Base-by-base conservation (phyloP, 2,329 filamentous ascomycete genomes). In the Microascus cirrosus region DNA sequence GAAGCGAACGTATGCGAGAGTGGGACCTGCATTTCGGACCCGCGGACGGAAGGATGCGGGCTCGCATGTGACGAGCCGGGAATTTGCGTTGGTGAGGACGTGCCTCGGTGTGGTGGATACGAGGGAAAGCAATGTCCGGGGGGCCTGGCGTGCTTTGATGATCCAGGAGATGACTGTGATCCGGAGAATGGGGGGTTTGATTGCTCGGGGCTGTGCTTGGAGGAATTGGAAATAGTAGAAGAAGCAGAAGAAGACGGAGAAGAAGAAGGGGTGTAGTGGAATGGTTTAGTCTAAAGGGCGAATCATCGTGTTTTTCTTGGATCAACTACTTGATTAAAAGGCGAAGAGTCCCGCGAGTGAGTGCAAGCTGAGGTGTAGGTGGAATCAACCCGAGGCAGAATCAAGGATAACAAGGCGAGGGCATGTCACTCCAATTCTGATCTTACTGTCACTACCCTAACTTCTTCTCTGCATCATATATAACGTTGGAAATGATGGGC, bases 41-140 rank as follows among this genome's bases (percentile, higher is more conserved):
- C 63, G 20, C 62, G 61, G 50, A 24, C 25, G 13, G 8, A 15
- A 6, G 59, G 61, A 3, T 63, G 63, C 59, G 63, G 62, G 18
- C 35, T 62, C 53, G 61, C 62, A 11, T 64, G 62, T 61, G 62
- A 63, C 48, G n/a, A 34, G 51, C 58, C 57, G 4, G 63, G 63
- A 5, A 65, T 65, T 54, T 65, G 60, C 53, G 60, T 65, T 18
- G 36, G 57, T 10, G 55, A 58, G 6, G 55, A 51, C 25, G 57
- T 59, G 24, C 54, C 62, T 18, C 22, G 32, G 13, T 64, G 63
- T 52, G 60, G 59, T 11, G 63, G 63, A 8, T 54, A 61, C 55
- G n/a, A 52, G 24, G 62, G 55, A 6, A 48, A 45, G 10, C 6
- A 20, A 35, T 64, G 63, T 35, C 59, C 60, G 3, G 59, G 50